Conservation (phyloP, 2,329 filamentous ascomycete genomes). For the Aspergillus uvarum region DNA sequence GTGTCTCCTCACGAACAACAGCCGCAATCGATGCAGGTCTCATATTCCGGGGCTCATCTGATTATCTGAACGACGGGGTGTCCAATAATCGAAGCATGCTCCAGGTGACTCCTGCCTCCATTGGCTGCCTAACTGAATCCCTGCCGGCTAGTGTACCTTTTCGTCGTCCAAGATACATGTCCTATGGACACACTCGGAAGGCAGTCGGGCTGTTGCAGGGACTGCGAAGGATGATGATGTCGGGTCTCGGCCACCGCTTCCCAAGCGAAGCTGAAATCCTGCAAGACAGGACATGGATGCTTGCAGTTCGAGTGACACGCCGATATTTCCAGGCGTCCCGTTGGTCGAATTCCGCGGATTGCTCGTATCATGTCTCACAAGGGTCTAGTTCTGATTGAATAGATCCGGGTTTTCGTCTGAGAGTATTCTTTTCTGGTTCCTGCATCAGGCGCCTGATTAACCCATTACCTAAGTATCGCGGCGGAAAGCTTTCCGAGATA, state of each 20-base stretch:
- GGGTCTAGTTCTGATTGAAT: not conserved
- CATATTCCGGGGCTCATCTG: not conserved
- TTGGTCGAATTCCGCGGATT: not conserved
- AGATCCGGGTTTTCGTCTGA: not conserved
- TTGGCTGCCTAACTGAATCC: not conserved
- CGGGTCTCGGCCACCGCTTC: not conserved
- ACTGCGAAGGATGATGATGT: not conserved
- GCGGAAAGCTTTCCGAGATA: no score
- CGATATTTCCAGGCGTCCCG: not conserved
- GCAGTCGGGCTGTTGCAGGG: not conserved
- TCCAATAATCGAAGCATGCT: not conserved
- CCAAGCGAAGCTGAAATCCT: not conserved
- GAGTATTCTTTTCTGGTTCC: no score
- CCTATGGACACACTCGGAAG: not conserved
- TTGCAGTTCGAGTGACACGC: not conserved
- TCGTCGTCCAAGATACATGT: not conserved
- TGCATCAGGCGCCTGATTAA: no score
- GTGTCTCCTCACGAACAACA: not conserved
- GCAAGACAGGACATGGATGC: not conserved
- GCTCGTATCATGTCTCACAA: constrained; percentile 3
- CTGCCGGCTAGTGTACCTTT: not conserved
- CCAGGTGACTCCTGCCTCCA: not conserved
- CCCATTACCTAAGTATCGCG: no score
- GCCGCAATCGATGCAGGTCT: not conserved
- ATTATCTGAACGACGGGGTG: not conserved